These are phyloP conservation scores for Primulina eburnea DNA, from an alignment of 257 asterid species.

Conservation along the genomic window DNA sequence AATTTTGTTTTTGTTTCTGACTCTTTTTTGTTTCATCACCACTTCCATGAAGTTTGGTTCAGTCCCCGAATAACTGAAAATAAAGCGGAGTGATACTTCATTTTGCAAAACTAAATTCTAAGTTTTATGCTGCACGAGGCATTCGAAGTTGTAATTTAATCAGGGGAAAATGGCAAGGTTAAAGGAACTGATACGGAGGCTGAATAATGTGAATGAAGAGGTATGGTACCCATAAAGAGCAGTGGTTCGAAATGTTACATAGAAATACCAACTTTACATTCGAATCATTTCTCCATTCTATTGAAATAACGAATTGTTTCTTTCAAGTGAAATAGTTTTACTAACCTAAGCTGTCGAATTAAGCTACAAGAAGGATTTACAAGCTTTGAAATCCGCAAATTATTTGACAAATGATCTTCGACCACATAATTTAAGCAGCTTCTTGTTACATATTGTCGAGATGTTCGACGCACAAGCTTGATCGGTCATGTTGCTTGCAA, in stretches of 20 bases:
- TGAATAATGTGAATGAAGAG: too few species aligned
- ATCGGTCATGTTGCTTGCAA: conserved; percentile 80
- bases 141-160: too few species aligned
- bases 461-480: conserved; percentile 40
- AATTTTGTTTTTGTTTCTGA: too few species aligned
- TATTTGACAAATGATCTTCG: not conserved
- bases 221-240: not conserved
- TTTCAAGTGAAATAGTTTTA: too few species aligned
- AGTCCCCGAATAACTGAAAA: too few species aligned
- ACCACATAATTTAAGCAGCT: not conserved
- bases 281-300: not conserved
- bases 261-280: not conserved
- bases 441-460: not conserved
- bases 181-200: not conserved
- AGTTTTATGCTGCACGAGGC: not conserved
- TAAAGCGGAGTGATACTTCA: too few species aligned
- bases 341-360: not conserved
- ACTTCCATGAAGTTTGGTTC: too few species aligned
- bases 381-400: too few species aligned
- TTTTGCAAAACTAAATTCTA: too few species aligned
- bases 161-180: not conserved
- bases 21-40: too few species aligned
- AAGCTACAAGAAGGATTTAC: not conserved
- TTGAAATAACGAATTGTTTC: not conserved
- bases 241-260: too few species aligned